Conservation (phyloP, 75 land plant species). For the Pinus taeda region DNA sequence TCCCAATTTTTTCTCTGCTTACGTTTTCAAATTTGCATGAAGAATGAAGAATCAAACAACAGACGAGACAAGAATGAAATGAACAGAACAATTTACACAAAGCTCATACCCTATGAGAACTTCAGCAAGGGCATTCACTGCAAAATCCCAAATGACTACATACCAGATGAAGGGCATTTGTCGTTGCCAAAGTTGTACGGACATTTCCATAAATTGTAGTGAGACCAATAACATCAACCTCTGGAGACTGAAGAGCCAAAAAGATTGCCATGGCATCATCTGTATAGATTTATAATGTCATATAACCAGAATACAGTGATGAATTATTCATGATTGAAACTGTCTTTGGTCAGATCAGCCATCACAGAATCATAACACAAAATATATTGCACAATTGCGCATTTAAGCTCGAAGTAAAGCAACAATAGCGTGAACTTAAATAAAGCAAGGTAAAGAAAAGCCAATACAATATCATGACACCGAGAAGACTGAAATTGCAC, state of each 20-base stretch:
- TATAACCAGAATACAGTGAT: not conserved
- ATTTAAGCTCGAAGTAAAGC: no score
- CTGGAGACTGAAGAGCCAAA: conserved; percentile 85
- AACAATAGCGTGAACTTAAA: no score
- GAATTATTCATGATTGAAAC: not conserved
- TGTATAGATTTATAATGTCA: conserved; percentile 23
- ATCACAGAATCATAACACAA: not conserved
- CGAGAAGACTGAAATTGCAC: not conserved
- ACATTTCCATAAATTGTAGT: conserved; percentile 97
- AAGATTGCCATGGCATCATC: conserved; percentile 99
- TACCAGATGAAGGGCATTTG: conserved; percentile 96
- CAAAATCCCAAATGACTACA: not conserved
- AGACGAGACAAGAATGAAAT: not conserved
- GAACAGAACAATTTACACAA: not conserved
- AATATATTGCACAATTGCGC: not conserved
- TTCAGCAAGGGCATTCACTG: not conserved
- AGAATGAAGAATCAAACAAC: not conserved
- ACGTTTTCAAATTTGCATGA: not conserved
- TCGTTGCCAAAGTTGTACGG: conserved; percentile 75
- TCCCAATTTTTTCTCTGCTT: not conserved
- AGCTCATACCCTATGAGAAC: not conserved
- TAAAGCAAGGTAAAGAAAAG: no score
- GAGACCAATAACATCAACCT: conserved; percentile 91
- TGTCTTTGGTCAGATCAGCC: not conserved
- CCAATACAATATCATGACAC: no score